Conservation (phyloP, 2,329 filamentous ascomycete genomes). For the Fusarium chaquense region DNA sequence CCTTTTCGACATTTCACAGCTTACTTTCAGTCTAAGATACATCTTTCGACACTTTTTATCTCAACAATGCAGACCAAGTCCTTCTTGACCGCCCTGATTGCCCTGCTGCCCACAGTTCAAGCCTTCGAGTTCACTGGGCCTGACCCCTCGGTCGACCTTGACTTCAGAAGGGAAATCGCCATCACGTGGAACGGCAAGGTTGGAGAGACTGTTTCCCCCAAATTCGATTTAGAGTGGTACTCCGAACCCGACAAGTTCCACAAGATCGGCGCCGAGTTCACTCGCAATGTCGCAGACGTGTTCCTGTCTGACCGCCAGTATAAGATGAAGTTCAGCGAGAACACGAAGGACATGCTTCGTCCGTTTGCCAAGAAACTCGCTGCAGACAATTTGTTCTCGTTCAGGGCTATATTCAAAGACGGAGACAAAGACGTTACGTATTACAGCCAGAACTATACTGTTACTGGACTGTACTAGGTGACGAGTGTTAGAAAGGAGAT, state of each 20-base stretch:
- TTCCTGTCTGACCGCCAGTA: background rate
- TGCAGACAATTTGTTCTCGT: background rate
- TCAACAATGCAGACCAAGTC: slow-evolving; percentile 1
- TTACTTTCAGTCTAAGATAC: background rate
- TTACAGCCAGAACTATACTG: slow-evolving; percentile 3
- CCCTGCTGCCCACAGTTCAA: background rate
- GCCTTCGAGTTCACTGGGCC: slow-evolving; percentile 10
- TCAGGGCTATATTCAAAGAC: slow-evolving; percentile 2
- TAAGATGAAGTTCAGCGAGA: background rate
- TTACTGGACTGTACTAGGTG: background rate
- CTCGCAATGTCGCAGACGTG: background rate
- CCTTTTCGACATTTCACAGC: background rate
- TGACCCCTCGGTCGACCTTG: background rate
- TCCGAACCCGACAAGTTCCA: background rate
- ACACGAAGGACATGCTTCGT: background rate
- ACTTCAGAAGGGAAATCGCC: background rate
- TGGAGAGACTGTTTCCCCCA: background rate
- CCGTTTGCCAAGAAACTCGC: background rate
- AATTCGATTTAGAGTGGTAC: background rate
- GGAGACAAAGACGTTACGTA: background rate
- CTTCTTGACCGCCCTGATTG: background rate
- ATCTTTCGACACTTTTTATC: background rate
- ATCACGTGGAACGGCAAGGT: slow-evolving; percentile 8
- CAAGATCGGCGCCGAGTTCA: background rate
- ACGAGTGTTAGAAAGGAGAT: background rate